These are phyloP conservation scores for Dendrobium officinale DNA, from an alignment of 106 monocot genomes.

Conservation along the genomic window DNA sequence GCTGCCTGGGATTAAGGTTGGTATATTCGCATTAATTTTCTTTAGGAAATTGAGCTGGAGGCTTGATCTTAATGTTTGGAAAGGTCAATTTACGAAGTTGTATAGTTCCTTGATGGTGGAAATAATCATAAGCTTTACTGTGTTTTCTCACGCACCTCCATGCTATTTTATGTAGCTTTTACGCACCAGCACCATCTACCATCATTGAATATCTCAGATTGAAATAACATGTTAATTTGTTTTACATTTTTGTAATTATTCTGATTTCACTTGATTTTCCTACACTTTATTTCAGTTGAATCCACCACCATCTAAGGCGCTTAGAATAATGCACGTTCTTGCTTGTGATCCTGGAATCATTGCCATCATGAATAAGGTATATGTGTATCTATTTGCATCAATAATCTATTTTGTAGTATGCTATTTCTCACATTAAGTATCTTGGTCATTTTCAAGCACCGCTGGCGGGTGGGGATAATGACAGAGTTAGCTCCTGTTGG, in stretches of 20 bases:
- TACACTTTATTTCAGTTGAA: constrained; percentile 47
- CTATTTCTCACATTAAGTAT: background rate
- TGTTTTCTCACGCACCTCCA: background rate
- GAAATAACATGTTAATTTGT: background rate
- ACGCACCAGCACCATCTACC: too few species aligned
- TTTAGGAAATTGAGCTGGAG: background rate
- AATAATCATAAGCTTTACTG: background rate
- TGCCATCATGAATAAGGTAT: constrained; percentile 98
- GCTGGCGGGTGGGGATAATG: constrained; percentile 91
- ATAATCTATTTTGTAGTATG: background rate
- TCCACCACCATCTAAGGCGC: constrained; percentile 81
- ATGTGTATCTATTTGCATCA: background rate
- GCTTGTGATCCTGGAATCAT: constrained; percentile 95
- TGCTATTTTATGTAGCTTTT: background rate
- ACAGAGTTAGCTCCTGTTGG: constrained; percentile 96
- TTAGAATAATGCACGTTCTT: constrained; percentile 97
- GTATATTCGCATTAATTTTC: background rate
- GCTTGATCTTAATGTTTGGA: background rate
- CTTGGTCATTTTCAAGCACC: constrained; percentile 39
- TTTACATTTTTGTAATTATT: background rate
- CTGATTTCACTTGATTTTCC: background rate
- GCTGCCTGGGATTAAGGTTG: constrained; percentile 84
- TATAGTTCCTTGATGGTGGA: background rate
- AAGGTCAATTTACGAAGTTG: background rate
- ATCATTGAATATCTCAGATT: background rate